These are phyloP conservation scores for Cryptosporidium parvum DNA, from an alignment of 169 alveolate genomes.

Conservation along the genomic window DNA sequence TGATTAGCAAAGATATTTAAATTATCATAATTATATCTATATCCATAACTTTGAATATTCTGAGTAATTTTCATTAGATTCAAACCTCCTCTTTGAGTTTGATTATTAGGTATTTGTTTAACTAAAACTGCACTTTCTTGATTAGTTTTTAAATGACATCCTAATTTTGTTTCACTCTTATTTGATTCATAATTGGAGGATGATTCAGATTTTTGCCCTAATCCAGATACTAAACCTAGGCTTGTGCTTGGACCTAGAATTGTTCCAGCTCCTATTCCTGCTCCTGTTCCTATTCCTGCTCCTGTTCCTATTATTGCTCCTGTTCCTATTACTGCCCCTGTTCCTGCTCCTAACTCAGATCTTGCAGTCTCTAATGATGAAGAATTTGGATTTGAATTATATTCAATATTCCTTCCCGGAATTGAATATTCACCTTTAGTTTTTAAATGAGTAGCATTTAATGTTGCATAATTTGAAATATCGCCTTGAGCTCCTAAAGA, in stretches of 20 bases:
- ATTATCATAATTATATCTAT: background rate
- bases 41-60: slow-evolving; percentile 25
- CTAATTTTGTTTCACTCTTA: background rate
- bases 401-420: background rate
- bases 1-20: background rate
- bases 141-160: background rate
- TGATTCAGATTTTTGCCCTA: slow-evolving; percentile 3
- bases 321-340: background rate
- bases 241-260: background rate
- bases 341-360: background rate
- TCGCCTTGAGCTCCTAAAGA: background rate
- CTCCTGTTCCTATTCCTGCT: background rate
- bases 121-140: background rate
- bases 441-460: background rate
- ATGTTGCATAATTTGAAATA: background rate
- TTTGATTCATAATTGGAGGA: background rate
- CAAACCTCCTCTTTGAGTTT: background rate
- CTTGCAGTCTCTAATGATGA: background rate
- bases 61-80: slow-evolving; percentile 17
- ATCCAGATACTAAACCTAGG: background rate
- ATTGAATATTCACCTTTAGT: background rate
- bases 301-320: background rate
- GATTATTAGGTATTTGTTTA: background rate
- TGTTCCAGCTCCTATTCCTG: background rate
- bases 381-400: background rate